phyloP scores from a whole-genome alignment of 2,329 filamentous ascomycete genomes.

The Penicillium corylophilum region DNA sequence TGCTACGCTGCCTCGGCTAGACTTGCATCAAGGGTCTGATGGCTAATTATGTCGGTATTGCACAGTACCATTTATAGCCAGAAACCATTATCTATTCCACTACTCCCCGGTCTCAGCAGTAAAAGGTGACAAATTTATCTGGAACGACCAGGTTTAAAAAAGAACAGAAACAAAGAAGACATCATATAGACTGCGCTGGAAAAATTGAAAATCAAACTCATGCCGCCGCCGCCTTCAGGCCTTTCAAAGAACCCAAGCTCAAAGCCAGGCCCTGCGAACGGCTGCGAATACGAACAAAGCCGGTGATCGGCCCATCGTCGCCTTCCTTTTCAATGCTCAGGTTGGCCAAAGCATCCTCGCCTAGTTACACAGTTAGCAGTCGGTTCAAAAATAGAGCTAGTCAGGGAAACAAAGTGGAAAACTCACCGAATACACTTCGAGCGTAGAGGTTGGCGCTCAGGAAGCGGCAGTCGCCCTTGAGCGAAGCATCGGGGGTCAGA shows the following conservation, averaged over 20 bases:
- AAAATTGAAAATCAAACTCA: conserved; percentile 33
- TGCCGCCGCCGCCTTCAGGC: conserved; percentile 69
- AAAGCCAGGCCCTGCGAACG: conserved; percentile 92
- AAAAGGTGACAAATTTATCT: conserved; percentile 31
- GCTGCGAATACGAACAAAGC: conserved; percentile 96
- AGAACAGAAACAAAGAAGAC: conserved; percentile 24
- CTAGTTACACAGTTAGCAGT: conserved; percentile 51
- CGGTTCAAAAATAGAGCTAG: not conserved
- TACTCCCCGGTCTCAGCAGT: conserved; percentile 26
- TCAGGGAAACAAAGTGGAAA: not conserved
- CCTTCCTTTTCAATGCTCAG: conserved; percentile 97
- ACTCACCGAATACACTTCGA: conserved; percentile 93
- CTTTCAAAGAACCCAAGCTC: conserved; percentile 91
- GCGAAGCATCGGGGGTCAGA: conserved; percentile 88
- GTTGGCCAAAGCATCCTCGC: conserved; percentile 96
- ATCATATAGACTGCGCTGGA: conserved; percentile 31
- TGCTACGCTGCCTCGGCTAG: not conserved
- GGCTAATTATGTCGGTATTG: too few species aligned
- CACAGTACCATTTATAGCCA: not conserved
- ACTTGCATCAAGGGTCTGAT: not conserved
- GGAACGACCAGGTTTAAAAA: conserved; percentile 20
- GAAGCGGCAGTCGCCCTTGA: conserved; percentile 98
- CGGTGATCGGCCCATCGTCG: conserved; percentile 90
- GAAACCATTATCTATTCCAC: conserved; percentile 25
- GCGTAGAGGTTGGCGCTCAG: conserved; percentile 96